Percentiles rank a stretch among this genome's conserved stretches.
Conservation (phyloP, 352 stramenopile species). For the Sclerospora graminicola region DNA sequence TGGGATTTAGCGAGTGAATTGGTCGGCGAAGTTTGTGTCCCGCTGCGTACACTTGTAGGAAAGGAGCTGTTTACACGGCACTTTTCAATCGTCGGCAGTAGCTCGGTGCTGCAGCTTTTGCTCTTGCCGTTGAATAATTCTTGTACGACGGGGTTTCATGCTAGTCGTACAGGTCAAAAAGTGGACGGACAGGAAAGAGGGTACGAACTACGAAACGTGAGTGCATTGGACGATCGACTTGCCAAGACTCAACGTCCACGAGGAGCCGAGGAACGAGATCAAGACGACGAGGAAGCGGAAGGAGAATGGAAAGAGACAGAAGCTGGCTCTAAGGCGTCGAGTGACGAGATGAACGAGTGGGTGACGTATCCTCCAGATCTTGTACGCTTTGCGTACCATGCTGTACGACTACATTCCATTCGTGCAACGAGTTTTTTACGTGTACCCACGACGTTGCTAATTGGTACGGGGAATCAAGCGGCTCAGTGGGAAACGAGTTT, state of each 20-base stretch:
- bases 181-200: no score
- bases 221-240: conserved; percentile 22
- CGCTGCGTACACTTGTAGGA: conserved; percentile 42
- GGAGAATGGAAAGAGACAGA: conserved; percentile 7
- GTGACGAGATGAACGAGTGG: conserved; percentile 2
- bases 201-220: conserved; percentile 16
- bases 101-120: conserved; percentile 57
- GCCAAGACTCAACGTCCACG: conserved; percentile 12
- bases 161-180: conserved; percentile 1
- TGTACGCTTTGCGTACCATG: conserved; percentile 43
- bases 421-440: conserved; percentile 55
- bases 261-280: conserved; percentile 1
- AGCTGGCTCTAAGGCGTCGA: conserved; percentile 2
- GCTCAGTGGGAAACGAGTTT: conserved; percentile 34
- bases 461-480: conserved; percentile 10
- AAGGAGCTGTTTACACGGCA: conserved; percentile 38
- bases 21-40: conserved; percentile 54
- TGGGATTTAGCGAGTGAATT: conserved; percentile 67
- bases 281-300: conserved; percentile 11
- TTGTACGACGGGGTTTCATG: conserved; percentile 4
- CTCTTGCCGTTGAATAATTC: conserved; percentile 36
- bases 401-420: conserved; percentile 39
- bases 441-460: conserved; percentile 29
- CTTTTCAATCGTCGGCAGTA: conserved; percentile 43
- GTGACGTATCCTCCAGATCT: conserved; percentile 29